These are phyloP conservation scores for Micractinium sp. DNA, from an alignment of 139 green algal species.

Conservation along the genomic window DNA sequence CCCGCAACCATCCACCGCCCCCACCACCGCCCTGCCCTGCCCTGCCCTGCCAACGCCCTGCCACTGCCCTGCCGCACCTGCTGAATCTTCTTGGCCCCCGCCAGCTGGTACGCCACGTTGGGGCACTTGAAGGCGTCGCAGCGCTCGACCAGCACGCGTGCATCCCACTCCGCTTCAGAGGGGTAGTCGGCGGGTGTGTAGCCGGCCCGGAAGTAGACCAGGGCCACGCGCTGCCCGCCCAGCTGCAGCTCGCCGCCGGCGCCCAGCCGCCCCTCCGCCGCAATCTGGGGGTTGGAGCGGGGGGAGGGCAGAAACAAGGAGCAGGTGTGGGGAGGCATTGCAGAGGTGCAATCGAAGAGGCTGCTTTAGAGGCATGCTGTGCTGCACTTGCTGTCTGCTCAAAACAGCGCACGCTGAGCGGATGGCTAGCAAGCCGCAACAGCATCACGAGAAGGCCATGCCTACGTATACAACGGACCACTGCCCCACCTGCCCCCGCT, in stretches of 20 bases:
- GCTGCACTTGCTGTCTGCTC: too few species aligned
- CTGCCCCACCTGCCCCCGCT: too few species aligned
- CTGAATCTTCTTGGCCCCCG: constrained; percentile 96
- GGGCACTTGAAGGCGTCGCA: constrained; percentile 88
- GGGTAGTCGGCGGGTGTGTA: constrained; percentile 95
- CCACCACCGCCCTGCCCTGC: constrained; percentile 14
- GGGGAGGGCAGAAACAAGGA: neutral
- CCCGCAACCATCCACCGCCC: neutral
- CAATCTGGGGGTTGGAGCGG: neutral
- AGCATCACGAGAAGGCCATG: too few species aligned
- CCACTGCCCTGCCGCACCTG: constrained; percentile 53
- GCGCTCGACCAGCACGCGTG: constrained; percentile 79
- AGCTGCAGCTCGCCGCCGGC: neutral
- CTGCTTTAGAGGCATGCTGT: too few species aligned
- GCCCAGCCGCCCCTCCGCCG: neutral
- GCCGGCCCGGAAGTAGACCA: constrained; percentile 85
- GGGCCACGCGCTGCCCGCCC: constrained; percentile 35
- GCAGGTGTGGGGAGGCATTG: neutral
- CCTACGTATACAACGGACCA: too few species aligned
- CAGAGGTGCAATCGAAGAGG: too few species aligned
- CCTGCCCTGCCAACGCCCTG: neutral
- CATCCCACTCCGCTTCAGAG: constrained; percentile 79
- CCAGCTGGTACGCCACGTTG: constrained; percentile 89
- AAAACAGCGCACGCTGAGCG: too few species aligned
- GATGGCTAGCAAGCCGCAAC: too few species aligned